A percentile compares a stretch with the other conserved stretches of the same genome.
Conservation (phyloP, 257 asterid genomes). For the Gentiana straminea region DNA sequence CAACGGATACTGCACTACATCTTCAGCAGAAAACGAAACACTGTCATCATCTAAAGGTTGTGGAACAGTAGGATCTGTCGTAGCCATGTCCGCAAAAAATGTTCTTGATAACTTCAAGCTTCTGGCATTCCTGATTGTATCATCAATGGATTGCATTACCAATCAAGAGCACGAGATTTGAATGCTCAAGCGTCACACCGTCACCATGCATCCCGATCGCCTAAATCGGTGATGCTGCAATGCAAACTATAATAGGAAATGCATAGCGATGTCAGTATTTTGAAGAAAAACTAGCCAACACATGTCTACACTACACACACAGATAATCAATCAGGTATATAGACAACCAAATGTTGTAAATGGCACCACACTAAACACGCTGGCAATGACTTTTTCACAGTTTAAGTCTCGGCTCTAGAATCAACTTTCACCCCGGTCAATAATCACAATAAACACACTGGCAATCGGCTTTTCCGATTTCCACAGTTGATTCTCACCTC, state of each 20-base stretch:
- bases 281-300: neutral
- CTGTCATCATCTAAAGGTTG: slow-evolving; percentile 40
- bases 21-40: slow-evolving; percentile 59
- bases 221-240: too few species aligned
- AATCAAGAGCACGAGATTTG: slow-evolving; percentile 19
- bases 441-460: too few species aligned
- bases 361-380: too few species aligned
- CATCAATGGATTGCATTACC: slow-evolving; percentile 60
- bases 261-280: neutral
- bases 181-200: slow-evolving; percentile 29
- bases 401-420: too few species aligned
- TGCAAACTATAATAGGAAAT: too few species aligned
- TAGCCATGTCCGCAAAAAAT: slow-evolving; percentile 48
- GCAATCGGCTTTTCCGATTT: too few species aligned
- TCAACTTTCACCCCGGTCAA: too few species aligned
- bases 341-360: too few species aligned
- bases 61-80: slow-evolving; percentile 38
- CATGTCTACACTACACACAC: neutral
- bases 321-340: neutral
- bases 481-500: too few species aligned
- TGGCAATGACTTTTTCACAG: too few species aligned
- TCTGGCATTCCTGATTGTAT: slow-evolving; percentile 26
- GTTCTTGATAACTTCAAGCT: slow-evolving; percentile 47
- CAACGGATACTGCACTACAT: slow-evolving; percentile 74
- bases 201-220: too few species aligned